phyloP scores from a whole-genome alignment of 2,329 filamentous ascomycete genomes.

The Alternaria infectoria region DNA sequence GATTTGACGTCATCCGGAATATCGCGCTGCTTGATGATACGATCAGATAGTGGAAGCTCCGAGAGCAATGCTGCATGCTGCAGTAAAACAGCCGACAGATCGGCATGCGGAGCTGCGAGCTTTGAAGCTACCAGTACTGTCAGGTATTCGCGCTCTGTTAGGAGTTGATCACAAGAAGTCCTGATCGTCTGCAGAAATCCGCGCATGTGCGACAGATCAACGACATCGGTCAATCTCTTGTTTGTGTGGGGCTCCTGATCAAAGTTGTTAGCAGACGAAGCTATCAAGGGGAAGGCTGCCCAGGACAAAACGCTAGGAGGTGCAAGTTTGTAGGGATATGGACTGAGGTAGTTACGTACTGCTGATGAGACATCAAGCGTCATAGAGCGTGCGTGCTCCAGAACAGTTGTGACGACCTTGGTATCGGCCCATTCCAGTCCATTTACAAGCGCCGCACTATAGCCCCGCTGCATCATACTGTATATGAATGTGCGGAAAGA shows the following conservation, averaged over 20 bases:
- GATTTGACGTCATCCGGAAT: conserved; percentile 41
- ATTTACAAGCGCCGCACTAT: conserved; percentile 69
- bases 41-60: conserved; percentile 50
- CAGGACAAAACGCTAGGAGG: background rate
- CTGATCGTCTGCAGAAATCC: conserved; percentile 28
- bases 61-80: conserved; percentile 52
- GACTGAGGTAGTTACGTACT: conserved; percentile 18
- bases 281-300: background rate
- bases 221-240: conserved; percentile 13
- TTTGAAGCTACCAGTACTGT: conserved; percentile 42
- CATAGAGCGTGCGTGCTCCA: conserved; percentile 27
- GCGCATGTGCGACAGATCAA: conserved; percentile 24
- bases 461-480: conserved; percentile 61
- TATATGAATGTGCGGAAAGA: conserved; percentile 59
- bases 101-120: conserved; percentile 38
- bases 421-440: conserved; percentile 68
- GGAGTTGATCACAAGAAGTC: conserved; percentile 20
- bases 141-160: conserved; percentile 46
- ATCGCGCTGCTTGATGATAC: conserved; percentile 41
- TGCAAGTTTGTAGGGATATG: background rate
- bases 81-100: conserved; percentile 50
- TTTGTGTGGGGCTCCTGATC: conserved; percentile 6
- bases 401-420: conserved; percentile 56
- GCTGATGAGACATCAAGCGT: conserved; percentile 19
- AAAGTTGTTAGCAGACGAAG: background rate